Evolutionary conservation across 495 filamentous ascomycete species (phyloP), one percentile per base, ranked within the genome.

Genomic region (Hypoxylon lienhwacheense): DNA sequence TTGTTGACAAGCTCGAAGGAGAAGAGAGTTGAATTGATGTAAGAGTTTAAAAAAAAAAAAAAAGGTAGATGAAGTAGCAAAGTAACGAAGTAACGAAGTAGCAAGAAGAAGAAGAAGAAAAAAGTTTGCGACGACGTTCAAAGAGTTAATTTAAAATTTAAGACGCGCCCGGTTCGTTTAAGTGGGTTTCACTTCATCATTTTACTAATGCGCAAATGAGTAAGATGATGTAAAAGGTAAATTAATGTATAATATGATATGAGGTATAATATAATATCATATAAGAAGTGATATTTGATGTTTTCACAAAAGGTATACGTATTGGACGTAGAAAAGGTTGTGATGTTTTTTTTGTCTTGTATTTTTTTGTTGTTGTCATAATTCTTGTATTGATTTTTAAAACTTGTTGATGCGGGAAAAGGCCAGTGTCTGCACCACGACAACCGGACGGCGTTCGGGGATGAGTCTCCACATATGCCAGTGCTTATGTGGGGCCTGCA

Each of bases 371-470:
- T 54, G 50, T 60, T 60, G 56, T 60, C 37, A 60, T 49, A 53
- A 54, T 52, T 21, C 34, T 44, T 28, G 16, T 37, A 21, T n/a
- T 19, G 16, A 12, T 47, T n/a, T n/a, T n/a, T n/a, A n/a, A 39
- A 43, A 24, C 22, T 45, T 61, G 57, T 61, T 61, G 57, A 61
- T 61, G 57, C 50, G 41, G 57, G 57, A 61, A 54, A 61, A 55
- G 47, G 51, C 29, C 36, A 47, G 24, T 11, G 12, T 17, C 55
- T 59, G 55, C 55, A 59, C 57, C 58, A 61, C 22, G 52, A 61
- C 58, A 61, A 61, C 58, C 55, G 41, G n/a, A n/a, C n/a, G n/a
- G 47, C 24, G 10, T 14, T 39, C 21, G 14, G 24, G 57, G 43
- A n/a, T n/a, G n/a, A n/a, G 44, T 33, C 22, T 19, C 31, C 55